Evolutionary conservation across 2,329 filamentous ascomycete genomes (phyloP), one percentile per base, ranked within the genome.

Genomic region (Coniochaeta ligniaria): DNA sequence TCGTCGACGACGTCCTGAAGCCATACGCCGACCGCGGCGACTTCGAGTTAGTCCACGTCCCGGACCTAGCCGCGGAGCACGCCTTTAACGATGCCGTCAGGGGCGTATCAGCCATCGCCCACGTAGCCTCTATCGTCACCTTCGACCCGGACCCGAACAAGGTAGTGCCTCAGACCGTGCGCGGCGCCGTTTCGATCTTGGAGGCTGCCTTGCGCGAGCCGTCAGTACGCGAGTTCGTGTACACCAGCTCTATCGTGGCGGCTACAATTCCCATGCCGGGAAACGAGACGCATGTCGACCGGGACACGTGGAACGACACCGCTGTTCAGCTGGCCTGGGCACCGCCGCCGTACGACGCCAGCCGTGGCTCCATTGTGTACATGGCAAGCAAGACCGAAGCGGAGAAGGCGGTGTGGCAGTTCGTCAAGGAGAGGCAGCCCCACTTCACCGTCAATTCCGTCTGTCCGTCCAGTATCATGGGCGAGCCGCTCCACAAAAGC

Each of bases 181-280:
- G 61, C 0, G 70, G 69, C 16, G 65, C 71, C 0, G n/a, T 67
- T 1, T 62, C 65, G 6, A 65, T 74, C 16, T 63, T 78, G 3
- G 69, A 74, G 9, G 68, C 75, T 0, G 74, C 76, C 0, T 66
- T 67, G n/a, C 63, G 60, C 0, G 69, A 73, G 26, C 61, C 73
- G 0, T 68, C 67, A 3, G 67, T 80, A 0, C 73, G 72, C 60
- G 69, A 75, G 1, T 73, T 80, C 28, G 73, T 80, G 4, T 62
- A 74, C 28, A 77, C 75, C 0, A 74, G 71, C 8, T 76, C 74
- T 1, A 69, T 71, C 0, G 64, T 66, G 1, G 64, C 69, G 1
- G 59, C 58, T 2, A 57, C 68, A 2, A 64, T 60, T 3, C 62
- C 65, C 2, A 59, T 66, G 5, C 65, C 66, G 5, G 54, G 54